Base-by-base conservation (phyloP, 1,284 basidiomycete genomes). In the Moesziomyces globuligerus region DNA sequence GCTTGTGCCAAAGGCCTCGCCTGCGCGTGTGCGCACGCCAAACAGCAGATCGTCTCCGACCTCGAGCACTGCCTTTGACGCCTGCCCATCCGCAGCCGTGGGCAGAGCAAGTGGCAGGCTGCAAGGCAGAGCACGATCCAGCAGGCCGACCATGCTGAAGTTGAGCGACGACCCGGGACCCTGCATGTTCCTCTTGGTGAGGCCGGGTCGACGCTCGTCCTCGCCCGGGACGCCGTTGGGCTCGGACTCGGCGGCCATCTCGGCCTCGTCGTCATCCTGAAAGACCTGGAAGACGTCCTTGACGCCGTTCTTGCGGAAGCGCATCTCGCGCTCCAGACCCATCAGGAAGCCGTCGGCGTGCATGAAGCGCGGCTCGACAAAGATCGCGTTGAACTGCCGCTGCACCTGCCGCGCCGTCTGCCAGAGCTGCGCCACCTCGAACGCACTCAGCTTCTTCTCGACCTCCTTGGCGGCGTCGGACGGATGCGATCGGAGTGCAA, bases 171-270 rank as follows among this genome's bases (percentile, higher is more conserved):
- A 68, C 17, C 68, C 75, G 5, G 68, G 68, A 2, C 68, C 62
- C 40, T 71, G 62, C 68, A 71, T 66, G 41, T 71, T 71, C 53
- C 60, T 70, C 44, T 65, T 74, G n/a, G 58, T 48, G 10, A 58
- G 44, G 17, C 68, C 68, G 15, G 68, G 62, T n/a, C 39, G 40
- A 29, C 62, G 68, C 40, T 71, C 62, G 42, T 71, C 68, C 18
- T 53, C 55, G 7, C 66, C 60, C 6, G 59, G 44, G 4, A 58
- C 53, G 10, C 23, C 48, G 10, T 37, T 18, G 3, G 20, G 13
- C 34, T 23, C 48, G 23, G 32, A 18, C 1, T 48, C 41, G 7
- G 26, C n/a, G 18, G 36, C 24, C 15, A 9, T 32, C 23, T 50
- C 41, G n/a, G 48, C 43, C 15, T 56, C 49, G 21, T 62, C 56